Evolutionary conservation across 805 yeast genomes (phyloP), one percentile per base, ranked within the genome.

Genomic region (Nakazawaea wyomingensis): DNA sequence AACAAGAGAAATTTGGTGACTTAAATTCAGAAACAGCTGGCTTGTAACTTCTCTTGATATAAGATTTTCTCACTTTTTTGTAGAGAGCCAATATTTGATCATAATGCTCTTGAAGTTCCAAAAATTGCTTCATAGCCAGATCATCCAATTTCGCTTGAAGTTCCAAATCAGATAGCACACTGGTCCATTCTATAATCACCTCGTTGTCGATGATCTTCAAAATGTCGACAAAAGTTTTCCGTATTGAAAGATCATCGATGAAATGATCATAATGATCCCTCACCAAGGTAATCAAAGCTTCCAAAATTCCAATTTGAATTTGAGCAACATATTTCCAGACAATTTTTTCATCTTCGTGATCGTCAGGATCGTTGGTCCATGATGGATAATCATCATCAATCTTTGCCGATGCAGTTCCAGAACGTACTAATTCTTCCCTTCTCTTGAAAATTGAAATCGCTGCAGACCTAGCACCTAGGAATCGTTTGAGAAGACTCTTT

Each of bases 271-370:
- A 89, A 56, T 84, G 86, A 50, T 82, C 81, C 36, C 77, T 72
- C 17, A 87, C 77, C 59, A 95, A 72, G 24, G 82, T 73, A 34
- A 79, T 72, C 44, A 88, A 65, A 0, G 88, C 86, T 56, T 86
- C 95, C 46, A 89, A 66, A 26, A 89, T 78, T 32, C 95, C 95
- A 30, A 84, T 69, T 56, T 89, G 93, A 34, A 90, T 85, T 54
- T 82, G 86, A 9, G 84, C 80, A 35, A 86, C 80, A 43, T 78
- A 72, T 35, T 72, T 72, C 71, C 82, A 80, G 51, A 82, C 84
- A 27, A 83, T 68, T 3, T 73, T 72, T 38, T 53, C 45, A 14
- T 61, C 65, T 21, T 74, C 65, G 4, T 39, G 39, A 30, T 67
- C 66, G 4, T 55, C 41, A 8, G 63, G 49, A 14, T 48, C 61